phyloP scores from a whole-genome alignment of 1,139 yeast species.

The Sugiyamaella pinicola region DNA sequence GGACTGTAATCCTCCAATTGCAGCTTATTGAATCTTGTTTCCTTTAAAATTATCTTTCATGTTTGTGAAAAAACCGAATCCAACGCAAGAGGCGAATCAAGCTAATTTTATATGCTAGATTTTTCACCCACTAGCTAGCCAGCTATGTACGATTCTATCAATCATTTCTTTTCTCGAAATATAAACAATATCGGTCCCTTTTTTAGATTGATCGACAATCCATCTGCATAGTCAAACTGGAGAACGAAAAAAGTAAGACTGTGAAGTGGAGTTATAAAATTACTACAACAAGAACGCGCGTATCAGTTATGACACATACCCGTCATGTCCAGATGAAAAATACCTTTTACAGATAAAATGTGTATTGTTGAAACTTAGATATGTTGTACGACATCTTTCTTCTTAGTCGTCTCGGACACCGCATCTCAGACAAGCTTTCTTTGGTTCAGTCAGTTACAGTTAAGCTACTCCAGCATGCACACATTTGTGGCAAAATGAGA shows the following conservation, averaged over 20 bases:
- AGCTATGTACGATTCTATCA: background rate
- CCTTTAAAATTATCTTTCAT: background rate
- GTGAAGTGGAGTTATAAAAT: background rate
- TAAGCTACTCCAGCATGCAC: background rate
- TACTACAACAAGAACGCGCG: background rate
- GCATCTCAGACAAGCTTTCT: no score
- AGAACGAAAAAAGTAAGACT: background rate
- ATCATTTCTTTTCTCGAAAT: background rate
- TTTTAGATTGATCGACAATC: constrained; percentile 11
- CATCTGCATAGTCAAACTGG: constrained; percentile 11
- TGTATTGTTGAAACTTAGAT: no score
- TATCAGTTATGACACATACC: constrained; percentile 10
- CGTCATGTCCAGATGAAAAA: no score
- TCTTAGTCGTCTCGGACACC: background rate
- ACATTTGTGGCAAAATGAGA: constrained; percentile 1
- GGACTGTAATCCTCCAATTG: background rate
- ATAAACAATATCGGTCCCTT: constrained; percentile 10
- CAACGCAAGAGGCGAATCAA: background rate
- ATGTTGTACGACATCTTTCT: no score
- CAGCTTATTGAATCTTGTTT: background rate
- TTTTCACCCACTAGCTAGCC: background rate
- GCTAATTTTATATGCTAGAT: constrained; percentile 6
- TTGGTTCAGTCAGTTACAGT: no score
- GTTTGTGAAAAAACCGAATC: background rate
- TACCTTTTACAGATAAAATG: no score